A percentile compares a stretch with the other conserved stretches of the same genome.
phyloP scores from a whole-genome alignment of 441 rosid genomes.

The Aleurites moluccanus region DNA sequence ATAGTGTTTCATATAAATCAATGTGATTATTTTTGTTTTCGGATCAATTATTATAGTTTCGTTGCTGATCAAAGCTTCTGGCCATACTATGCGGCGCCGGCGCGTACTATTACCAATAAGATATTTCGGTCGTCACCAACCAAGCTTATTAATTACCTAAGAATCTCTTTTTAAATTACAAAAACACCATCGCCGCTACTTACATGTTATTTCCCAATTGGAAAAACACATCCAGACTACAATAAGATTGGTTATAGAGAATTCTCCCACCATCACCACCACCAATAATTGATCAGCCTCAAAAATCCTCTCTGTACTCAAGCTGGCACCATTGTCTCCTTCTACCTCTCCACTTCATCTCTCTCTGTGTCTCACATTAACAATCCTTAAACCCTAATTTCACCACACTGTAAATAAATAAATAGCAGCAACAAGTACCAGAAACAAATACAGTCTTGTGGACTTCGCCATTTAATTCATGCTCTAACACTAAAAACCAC shows the following conservation, averaged over 20 bases:
- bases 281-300: slow-evolving; percentile 50
- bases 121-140: neutral
- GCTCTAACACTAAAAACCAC: neutral
- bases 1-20: no score
- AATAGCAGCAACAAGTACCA: neutral
- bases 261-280: slow-evolving; percentile 37
- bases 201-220: neutral
- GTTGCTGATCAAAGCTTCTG: no score
- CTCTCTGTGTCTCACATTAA: no score
- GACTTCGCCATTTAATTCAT: slow-evolving; percentile 20
- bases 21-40: no score
- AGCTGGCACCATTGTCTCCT: slow-evolving; percentile 65
- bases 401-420: slow-evolving; percentile 1
- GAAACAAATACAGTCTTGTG: no score
- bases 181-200: neutral
- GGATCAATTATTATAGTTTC: no score
- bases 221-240: fast-evolving
- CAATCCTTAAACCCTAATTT: slow-evolving; percentile 48
- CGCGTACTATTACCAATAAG: neutral
- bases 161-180: neutral
- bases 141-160: neutral
- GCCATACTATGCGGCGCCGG: no score
- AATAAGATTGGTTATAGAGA: neutral
- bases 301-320: slow-evolving; percentile 51
- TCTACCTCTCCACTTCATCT: slow-evolving; percentile 17